phyloP scores from a whole-genome alignment of 176 grass and related monocot genomes.

The Bolboschoenus planiculmis region DNA sequence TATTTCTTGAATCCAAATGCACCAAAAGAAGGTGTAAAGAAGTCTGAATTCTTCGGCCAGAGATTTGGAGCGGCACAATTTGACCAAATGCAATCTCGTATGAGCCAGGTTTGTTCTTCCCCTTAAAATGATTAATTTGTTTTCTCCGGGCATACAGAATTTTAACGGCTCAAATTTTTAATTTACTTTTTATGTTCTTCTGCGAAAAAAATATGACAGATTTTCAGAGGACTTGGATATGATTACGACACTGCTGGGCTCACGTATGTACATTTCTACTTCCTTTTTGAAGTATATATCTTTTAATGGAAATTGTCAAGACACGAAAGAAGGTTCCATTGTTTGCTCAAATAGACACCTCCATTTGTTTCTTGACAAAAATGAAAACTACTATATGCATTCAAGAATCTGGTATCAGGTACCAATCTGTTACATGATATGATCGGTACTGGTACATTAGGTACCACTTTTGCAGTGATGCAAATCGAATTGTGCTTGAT shows the following conservation, averaged over 20 bases:
- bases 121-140: neutral
- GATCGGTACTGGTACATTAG: neutral
- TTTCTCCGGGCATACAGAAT: neutral
- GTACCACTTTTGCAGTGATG: neutral
- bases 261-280: constrained; percentile 50
- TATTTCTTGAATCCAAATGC: constrained; percentile 76
- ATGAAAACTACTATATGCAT: neutral
- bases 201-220: constrained; percentile 34
- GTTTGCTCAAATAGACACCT: too few species aligned
- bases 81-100: constrained; percentile 53
- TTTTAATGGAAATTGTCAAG: neutral
- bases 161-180: neutral
- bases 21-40: constrained; percentile 77
- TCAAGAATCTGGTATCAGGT: neutral
- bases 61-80: constrained; percentile 68
- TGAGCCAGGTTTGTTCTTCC: constrained; percentile 51
- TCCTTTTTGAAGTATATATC: neutral
- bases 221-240: constrained; percentile 71
- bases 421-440: neutral
- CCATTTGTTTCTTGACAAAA: neutral
- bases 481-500: neutral
- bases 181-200: neutral
- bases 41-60: constrained; percentile 49
- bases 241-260: constrained; percentile 73
- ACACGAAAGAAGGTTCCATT: too few species aligned